Evolutionary conservation across 192 early-diverging fungal species (phyloP).

Genomic region (Cladochytrium replicatum): DNA sequence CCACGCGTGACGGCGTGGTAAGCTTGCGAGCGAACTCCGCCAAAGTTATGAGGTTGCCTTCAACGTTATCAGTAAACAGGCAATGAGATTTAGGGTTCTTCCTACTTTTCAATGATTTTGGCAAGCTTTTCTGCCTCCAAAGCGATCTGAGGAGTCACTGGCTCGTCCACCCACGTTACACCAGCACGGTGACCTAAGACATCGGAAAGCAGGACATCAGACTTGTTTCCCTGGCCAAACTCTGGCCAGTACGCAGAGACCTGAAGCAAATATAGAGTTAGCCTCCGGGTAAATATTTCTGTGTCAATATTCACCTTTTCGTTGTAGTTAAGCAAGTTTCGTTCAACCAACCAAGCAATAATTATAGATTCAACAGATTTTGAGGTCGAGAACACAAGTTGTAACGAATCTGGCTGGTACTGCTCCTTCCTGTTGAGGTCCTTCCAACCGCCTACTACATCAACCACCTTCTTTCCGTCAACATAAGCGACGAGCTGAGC

Average conservation of each 20-base stretch:
- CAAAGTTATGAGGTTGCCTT: conserved; percentile 54
- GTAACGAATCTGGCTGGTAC: conserved; percentile 47
- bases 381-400: conserved; percentile 54
- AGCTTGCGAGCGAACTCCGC: conserved; percentile 30
- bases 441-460: conserved; percentile 50
- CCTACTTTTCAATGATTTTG: conserved; percentile 32
- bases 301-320: conserved; percentile 15
- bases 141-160: conserved; percentile 29
- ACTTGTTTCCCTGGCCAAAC: conserved; percentile 59
- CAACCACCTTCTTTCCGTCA: conserved; percentile 39
- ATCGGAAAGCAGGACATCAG: conserved; percentile 50
- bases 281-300: background rate
- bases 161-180: conserved; percentile 52
- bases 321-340: conserved; percentile 40
- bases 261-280: too few relatives aligned
- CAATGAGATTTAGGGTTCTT: too few relatives aligned
- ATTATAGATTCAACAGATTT: conserved; percentile 38
- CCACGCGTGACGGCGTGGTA: conserved; percentile 60
- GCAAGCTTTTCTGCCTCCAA: conserved; percentile 42
- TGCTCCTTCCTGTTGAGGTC: conserved; percentile 5
- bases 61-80: too few relatives aligned
- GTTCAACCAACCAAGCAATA: conserved; percentile 46
- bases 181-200: conserved; percentile 56
- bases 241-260: conserved; percentile 62
- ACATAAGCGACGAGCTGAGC: conserved; percentile 13